phyloP scores from a whole-genome alignment of 2,329 filamentous ascomycete species.

The Meredithiella fracta region DNA sequence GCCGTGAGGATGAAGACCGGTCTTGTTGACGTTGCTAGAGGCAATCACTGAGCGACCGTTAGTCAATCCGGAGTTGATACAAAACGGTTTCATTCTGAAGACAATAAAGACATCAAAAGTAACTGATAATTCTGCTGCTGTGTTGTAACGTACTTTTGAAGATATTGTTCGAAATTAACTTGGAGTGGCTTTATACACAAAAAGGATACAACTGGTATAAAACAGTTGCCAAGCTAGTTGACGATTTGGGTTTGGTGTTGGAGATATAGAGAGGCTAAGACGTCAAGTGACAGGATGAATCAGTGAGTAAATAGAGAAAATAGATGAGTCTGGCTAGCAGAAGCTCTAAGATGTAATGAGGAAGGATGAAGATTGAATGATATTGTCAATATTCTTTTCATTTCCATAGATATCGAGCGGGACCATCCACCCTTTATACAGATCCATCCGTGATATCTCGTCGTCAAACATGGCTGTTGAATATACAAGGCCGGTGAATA shows the following conservation, averaged over 20 bases:
- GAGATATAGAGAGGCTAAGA: background rate
- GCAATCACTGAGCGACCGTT: slow-evolving; percentile 27
- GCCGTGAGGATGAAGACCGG: slow-evolving; percentile 76
- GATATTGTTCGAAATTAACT: background rate
- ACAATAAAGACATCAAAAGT: background rate
- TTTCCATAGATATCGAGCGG: slow-evolving; percentile 4
- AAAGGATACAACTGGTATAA: background rate
- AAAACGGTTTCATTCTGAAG: slow-evolving; percentile 1
- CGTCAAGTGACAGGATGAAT: background rate
- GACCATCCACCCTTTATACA: slow-evolving; percentile 11
- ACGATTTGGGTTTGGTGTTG: background rate
- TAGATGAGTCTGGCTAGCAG: background rate
- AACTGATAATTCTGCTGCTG: background rate
- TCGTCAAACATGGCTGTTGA: background rate
- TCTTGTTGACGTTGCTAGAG: slow-evolving; percentile 65
- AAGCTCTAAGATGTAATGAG: background rate
- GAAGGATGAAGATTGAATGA: background rate
- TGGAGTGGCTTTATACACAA: background rate
- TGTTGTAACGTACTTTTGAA: slow-evolving; percentile 3
- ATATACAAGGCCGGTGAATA: slow-evolving; percentile 5
- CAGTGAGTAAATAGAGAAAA: background rate
- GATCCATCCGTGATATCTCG: slow-evolving; percentile 1
- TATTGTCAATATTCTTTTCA: slow-evolving; percentile 5
- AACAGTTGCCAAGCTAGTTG: background rate
- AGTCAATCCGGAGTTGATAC: slow-evolving; percentile 7